phyloP scores from a whole-genome alignment of 495 filamentous ascomycete genomes.

The Neurospora sp. region DNA sequence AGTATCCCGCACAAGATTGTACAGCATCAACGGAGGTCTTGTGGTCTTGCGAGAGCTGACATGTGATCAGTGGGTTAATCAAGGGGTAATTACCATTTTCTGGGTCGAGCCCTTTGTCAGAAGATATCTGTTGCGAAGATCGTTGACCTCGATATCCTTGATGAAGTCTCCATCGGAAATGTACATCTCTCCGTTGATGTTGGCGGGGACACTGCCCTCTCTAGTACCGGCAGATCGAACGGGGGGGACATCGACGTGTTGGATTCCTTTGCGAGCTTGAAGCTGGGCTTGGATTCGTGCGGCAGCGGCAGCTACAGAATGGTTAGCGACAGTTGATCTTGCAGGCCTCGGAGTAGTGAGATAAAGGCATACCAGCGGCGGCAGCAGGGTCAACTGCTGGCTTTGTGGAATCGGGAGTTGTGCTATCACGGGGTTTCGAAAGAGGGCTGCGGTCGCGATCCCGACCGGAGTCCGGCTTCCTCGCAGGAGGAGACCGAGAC shows the following conservation, averaged over 20 bases:
- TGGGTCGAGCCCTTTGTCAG: slow-evolving; percentile 96
- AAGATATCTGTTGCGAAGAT: slow-evolving; percentile 92
- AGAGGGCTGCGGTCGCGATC: slow-evolving; percentile 80
- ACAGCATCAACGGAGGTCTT: slow-evolving; percentile 20
- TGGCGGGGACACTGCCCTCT: slow-evolving; percentile 25
- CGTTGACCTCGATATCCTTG: slow-evolving; percentile 97
- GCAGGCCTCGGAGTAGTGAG: neutral
- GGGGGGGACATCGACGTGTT: slow-evolving; percentile 89
- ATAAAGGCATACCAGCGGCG: slow-evolving; percentile 57
- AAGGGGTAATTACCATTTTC: slow-evolving; percentile 92
- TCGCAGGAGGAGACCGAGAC: slow-evolving; percentile 68
- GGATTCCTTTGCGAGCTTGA: slow-evolving; percentile 84
- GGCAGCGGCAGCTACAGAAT: slow-evolving; percentile 66
- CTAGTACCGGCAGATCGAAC: slow-evolving; percentile 43
- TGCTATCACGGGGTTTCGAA: slow-evolving; percentile 44
- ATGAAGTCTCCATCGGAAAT: slow-evolving; percentile 94
- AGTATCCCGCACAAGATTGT: slow-evolving; percentile 48
- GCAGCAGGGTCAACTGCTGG: slow-evolving; percentile 62
- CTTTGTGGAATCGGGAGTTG: slow-evolving; percentile 28
- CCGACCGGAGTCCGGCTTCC: slow-evolving; percentile 46
- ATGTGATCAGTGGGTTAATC: slow-evolving; percentile 67
- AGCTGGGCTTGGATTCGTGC: slow-evolving; percentile 90
- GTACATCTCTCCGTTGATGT: slow-evolving; percentile 76
- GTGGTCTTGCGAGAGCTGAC: slow-evolving; percentile 42
- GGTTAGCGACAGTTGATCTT: slow-evolving; percentile 8